phyloP scores from a whole-genome alignment of 371 early-diverging fungal species.

The Saksenaea oblongispora region DNA sequence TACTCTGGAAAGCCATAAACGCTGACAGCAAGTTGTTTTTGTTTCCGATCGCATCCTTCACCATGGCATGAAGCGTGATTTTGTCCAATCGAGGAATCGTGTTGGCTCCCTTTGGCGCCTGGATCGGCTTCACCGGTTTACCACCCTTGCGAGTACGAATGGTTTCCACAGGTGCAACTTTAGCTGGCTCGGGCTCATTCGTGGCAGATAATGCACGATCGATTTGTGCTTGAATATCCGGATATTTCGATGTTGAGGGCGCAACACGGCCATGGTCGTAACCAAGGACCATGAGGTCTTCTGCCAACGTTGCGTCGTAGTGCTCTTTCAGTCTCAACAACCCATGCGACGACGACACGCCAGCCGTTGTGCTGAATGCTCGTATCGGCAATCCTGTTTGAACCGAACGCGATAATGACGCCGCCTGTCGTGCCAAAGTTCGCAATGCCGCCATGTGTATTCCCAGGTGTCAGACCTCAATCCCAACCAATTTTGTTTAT shows the following conservation, averaged over 20 bases:
- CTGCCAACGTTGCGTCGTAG: constrained; percentile 79
- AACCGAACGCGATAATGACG: not conserved
- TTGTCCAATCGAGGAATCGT: constrained; percentile 67
- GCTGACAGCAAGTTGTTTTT: constrained; percentile 89
- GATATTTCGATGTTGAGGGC: constrained; percentile 35
- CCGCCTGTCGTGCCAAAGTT: not conserved
- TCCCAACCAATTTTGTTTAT: not conserved
- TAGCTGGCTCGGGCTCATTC: constrained; percentile 8
- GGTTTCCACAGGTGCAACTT: constrained; percentile 14
- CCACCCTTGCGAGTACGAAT: constrained; percentile 58
- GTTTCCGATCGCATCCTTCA: constrained; percentile 83
- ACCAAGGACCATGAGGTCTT: constrained; percentile 82
- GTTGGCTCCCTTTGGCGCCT: constrained; percentile 45
- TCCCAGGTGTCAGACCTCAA: not conserved
- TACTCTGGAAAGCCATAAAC: constrained; percentile 88
- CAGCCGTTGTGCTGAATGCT: constrained; percentile 29
- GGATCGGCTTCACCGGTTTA: constrained; percentile 59
- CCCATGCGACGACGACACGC: constrained; percentile 43
- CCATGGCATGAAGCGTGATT: constrained; percentile 77
- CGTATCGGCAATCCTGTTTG: constrained; percentile 11
- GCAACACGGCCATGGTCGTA: constrained; percentile 75
- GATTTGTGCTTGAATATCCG: constrained; percentile 44
- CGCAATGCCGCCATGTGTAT: constrained; percentile 2
- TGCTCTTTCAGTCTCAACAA: constrained; percentile 78
- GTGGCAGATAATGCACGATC: constrained; percentile 24